These are phyloP conservation scores for Sanghuangporus baumii DNA, from an alignment of 1,284 basidiomycete genomes.

Conservation along the genomic window DNA sequence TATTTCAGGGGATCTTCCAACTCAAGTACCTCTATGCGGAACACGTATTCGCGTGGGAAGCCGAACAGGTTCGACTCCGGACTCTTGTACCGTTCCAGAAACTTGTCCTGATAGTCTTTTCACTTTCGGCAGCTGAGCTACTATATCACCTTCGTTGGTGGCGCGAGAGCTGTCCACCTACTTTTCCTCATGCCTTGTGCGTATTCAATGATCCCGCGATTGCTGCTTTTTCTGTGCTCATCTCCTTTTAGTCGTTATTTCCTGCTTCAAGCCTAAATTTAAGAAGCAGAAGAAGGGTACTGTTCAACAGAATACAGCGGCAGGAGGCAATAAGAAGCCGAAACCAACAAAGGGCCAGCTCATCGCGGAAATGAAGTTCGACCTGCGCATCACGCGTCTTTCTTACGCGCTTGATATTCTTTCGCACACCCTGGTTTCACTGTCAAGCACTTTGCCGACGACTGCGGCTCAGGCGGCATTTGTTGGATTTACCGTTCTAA, in stretches of 20 bases:
- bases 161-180: slow-evolving; percentile 44
- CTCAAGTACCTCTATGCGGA: slow-evolving; percentile 59
- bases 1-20: slow-evolving; percentile 44
- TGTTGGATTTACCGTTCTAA: slow-evolving; percentile 49
- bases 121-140: slow-evolving; percentile 44
- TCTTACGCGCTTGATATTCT: slow-evolving; percentile 62
- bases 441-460: slow-evolving; percentile 36
- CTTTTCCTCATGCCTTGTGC: slow-evolving; percentile 52
- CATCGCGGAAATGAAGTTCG: slow-evolving; percentile 61
- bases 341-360: slow-evolving; percentile 46
- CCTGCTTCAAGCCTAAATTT: slow-evolving; percentile 37
- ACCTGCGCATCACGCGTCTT: slow-evolving; percentile 51
- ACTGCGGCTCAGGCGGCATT: slow-evolving; percentile 44
- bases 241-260: slow-evolving; percentile 34
- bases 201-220: slow-evolving; percentile 21
- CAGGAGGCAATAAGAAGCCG: slow-evolving; percentile 21
- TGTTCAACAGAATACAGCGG: slow-evolving; percentile 12
- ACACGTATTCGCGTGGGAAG: slow-evolving; percentile 51
- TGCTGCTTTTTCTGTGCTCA: slow-evolving; percentile 14
- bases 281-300: slow-evolving; percentile 24
- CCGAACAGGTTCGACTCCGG: slow-evolving; percentile 33
- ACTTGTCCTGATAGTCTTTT: slow-evolving; percentile 3
- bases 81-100: neutral
- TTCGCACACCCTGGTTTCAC: slow-evolving; percentile 53
- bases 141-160: slow-evolving; percentile 52